Evolutionary conservation across 2,329 filamentous ascomycete species (phyloP), one percentile per base, ranked within the genome.

Genomic region (Cadophora sp.): DNA sequence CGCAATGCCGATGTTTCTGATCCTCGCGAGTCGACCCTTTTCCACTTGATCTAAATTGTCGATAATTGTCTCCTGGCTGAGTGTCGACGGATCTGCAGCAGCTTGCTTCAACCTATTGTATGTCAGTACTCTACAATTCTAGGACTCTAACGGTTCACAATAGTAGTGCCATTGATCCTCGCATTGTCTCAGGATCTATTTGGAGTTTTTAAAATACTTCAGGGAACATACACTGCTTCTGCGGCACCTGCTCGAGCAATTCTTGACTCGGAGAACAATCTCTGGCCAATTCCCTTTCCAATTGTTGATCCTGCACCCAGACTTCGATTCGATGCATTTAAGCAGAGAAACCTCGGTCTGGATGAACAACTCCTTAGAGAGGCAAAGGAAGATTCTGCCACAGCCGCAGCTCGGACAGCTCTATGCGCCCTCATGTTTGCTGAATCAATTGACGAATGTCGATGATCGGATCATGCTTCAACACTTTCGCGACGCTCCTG

Each of bases 1-100:
- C 77, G 96, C 96, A 83, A 99, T 99, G 82, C 96, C 96, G 80
- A 99, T 99, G 80, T 99, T 99, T 72, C 96, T 89, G 68, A 98
- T 92, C 82, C 87, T 89, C 63, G 91, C 88, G 72, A 99, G 81
- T 70, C 95, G 89, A 71, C 89, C 86, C 67, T 88, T 89, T 82
- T 99, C 96, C 69, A 90, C 87, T 37, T 92, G 89, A 62, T 78
- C 74, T 8, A 77, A 53, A 64, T 74, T 75, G 9, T 73, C 63
- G 14, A 77, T 73, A 50, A 77, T 77, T 4, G 68, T 67, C 26
- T 75, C 69, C 55, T 77, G 76, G 5, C 72, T 71, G 11, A 76
- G 65, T 16, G 66, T 46, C 4, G 70, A 71, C 43, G 76, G 76
- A 51, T 73, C 69, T 24, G 74, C 71, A 29, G 73, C 72, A 29